Conservation (phyloP, 148 eudicot genomes). For the Polygonum maritimum region DNA sequence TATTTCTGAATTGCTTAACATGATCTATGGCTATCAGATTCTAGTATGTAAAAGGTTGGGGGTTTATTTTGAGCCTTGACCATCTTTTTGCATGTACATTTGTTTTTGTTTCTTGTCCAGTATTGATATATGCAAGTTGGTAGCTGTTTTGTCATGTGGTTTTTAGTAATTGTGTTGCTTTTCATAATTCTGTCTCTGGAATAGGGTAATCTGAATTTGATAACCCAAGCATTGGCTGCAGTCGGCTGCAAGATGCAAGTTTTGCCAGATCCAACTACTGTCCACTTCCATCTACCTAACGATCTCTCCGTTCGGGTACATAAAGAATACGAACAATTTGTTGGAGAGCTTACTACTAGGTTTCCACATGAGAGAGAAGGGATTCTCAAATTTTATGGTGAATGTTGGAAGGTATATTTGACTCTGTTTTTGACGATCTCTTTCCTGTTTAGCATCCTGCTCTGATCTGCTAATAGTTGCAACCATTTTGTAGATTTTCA, state of each 20-base stretch:
- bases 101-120: not conserved
- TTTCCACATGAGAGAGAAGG: slow-evolving; percentile 93
- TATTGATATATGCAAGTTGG: not conserved
- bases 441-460: slow-evolving; percentile 13
- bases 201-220: slow-evolving; percentile 92
- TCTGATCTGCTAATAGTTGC: slow-evolving; percentile 14
- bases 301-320: slow-evolving; percentile 78
- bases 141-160: not conserved
- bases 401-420: slow-evolving; percentile 90
- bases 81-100: not conserved
- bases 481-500: slow-evolving; percentile 53
- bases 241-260: slow-evolving; percentile 85
- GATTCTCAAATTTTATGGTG: slow-evolving; percentile 69
- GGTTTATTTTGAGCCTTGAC: not conserved
- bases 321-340: slow-evolving; percentile 67
- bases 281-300: slow-evolving; percentile 89
- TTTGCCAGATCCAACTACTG: slow-evolving; percentile 97
- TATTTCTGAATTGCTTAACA: not conserved
- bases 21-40: not conserved
- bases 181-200: slow-evolving; percentile 11
- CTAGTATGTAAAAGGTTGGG: not conserved
- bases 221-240: slow-evolving; percentile 88
- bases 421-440: slow-evolving; percentile 23
- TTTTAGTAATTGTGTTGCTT: not conserved
- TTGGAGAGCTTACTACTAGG: slow-evolving; percentile 57